Conservation (phyloP, 2,329 filamentous ascomycete species). For the Microsporum audouinii region DNA sequence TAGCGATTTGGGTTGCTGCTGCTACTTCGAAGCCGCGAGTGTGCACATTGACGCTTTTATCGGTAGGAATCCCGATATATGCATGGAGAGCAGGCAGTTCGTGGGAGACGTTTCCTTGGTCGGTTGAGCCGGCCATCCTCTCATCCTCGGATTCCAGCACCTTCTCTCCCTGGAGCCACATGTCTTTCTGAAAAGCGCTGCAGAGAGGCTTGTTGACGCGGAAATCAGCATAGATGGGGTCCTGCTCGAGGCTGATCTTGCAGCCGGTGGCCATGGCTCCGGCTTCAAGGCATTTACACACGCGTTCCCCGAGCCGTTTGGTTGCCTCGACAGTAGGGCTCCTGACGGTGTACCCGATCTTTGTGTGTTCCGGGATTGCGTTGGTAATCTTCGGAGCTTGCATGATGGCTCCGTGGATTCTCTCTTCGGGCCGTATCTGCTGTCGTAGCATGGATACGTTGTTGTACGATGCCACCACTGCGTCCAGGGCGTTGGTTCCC, state of each 20-base stretch:
- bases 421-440: slow-evolving; percentile 41
- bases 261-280: slow-evolving; percentile 9
- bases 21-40: slow-evolving; percentile 7
- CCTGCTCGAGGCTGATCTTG: slow-evolving; percentile 4
- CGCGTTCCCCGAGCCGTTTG: slow-evolving; percentile 10
- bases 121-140: slow-evolving; percentile 5
- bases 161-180: background rate
- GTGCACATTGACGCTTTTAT: slow-evolving; percentile 16
- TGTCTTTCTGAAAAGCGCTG: slow-evolving; percentile 1
- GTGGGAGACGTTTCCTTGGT: slow-evolving; percentile 20
- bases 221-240: slow-evolving; percentile 6
- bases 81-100: slow-evolving; percentile 36
- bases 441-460: slow-evolving; percentile 41
- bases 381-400: slow-evolving; percentile 42
- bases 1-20: slow-evolving; percentile 6
- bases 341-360: slow-evolving; percentile 31
- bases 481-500: slow-evolving; percentile 47
- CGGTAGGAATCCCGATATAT: slow-evolving; percentile 33
- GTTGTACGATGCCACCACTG: slow-evolving; percentile 35
- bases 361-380: slow-evolving; percentile 41
- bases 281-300: slow-evolving; percentile 10
- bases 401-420: slow-evolving; percentile 41
- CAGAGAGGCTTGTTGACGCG: slow-evolving; percentile 7
- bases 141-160: background rate
- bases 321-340: slow-evolving; percentile 28